A percentile compares a stretch with the other conserved stretches of the same genome.
Evolutionary conservation across 139 green algal species (phyloP).

Genomic region (Closterium sp.): DNA sequence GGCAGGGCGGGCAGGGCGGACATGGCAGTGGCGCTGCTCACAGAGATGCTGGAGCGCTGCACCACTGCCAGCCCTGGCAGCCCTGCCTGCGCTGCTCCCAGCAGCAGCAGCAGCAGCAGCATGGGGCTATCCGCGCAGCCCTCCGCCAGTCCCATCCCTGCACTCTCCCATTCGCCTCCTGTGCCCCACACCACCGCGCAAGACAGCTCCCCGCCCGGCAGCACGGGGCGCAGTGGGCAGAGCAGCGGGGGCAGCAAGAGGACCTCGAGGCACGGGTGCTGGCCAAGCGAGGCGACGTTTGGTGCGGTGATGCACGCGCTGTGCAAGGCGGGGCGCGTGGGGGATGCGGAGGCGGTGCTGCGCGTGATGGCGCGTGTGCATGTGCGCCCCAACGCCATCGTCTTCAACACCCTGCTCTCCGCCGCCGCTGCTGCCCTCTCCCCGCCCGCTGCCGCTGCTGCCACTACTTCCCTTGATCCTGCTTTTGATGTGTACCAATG

Average conservation of each 20-base stretch:
- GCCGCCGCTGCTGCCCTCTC: background rate
- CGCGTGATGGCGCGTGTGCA: background rate
- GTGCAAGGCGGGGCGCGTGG: background rate
- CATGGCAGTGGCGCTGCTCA: slow-evolving; percentile 1
- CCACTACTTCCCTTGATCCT: too few species aligned
- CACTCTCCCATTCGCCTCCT: too few species aligned
- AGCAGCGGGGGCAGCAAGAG: too few species aligned
- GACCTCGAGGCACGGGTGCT: background rate
- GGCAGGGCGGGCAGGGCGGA: slow-evolving; percentile 1
- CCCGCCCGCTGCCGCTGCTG: too few species aligned
- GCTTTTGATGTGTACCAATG: too few species aligned
- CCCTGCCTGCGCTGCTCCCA: background rate
- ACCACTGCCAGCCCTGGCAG: background rate
- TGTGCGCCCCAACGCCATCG: background rate
- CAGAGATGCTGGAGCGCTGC: background rate
- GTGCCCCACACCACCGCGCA: too few species aligned
- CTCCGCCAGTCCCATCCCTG: too few species aligned
- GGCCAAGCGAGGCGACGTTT: slow-evolving; percentile 3
- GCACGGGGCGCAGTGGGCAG: background rate
- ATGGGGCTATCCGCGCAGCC: too few species aligned
- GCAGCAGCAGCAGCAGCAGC: too few species aligned
- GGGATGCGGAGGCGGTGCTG: background rate
- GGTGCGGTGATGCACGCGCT: slow-evolving; percentile 10
- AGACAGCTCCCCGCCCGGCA: too few species aligned
- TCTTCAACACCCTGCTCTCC: slow-evolving; percentile 22